Conservation (phyloP, 106 monocot species). For the Alisma plantagoaquatica region DNA sequence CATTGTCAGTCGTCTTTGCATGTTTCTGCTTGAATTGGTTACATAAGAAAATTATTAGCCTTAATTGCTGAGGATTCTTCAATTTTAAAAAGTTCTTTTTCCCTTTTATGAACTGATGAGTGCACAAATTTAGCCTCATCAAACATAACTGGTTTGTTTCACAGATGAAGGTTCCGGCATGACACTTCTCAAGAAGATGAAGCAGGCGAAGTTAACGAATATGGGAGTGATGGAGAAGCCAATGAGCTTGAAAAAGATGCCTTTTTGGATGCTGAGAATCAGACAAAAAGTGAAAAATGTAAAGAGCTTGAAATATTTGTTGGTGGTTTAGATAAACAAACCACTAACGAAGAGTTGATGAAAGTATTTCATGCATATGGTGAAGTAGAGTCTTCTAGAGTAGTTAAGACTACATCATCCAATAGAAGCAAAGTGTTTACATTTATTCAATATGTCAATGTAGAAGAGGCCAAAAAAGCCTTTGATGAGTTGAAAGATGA, state of each 20-base stretch:
- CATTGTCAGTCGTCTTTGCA: no score
- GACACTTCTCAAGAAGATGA: no score
- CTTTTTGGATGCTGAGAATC: slow-evolving; percentile 8
- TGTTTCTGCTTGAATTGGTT: no score
- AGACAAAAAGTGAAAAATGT: slow-evolving; percentile 14
- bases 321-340: slow-evolving; percentile 44
- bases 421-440: slow-evolving; percentile 61
- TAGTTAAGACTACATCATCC: slow-evolving; percentile 32
- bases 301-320: slow-evolving; percentile 47
- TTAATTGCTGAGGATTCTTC: no score
- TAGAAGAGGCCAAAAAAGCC: slow-evolving; percentile 41
- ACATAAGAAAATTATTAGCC: no score
- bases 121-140: no score
- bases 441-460: slow-evolving; percentile 38
- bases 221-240: slow-evolving; percentile 8
- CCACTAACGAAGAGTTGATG: slow-evolving; percentile 46
- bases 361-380: slow-evolving; percentile 49
- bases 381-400: slow-evolving; percentile 42
- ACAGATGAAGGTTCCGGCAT: no score
- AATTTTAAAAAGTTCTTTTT: no score
- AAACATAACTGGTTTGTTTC: neutral
- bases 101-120: no score
- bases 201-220: no score
- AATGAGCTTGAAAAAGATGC: slow-evolving; percentile 18
- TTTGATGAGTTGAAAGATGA: slow-evolving; percentile 57